Conservation (phyloP, 805 yeast genomes). For the Candida insectalens region DNA sequence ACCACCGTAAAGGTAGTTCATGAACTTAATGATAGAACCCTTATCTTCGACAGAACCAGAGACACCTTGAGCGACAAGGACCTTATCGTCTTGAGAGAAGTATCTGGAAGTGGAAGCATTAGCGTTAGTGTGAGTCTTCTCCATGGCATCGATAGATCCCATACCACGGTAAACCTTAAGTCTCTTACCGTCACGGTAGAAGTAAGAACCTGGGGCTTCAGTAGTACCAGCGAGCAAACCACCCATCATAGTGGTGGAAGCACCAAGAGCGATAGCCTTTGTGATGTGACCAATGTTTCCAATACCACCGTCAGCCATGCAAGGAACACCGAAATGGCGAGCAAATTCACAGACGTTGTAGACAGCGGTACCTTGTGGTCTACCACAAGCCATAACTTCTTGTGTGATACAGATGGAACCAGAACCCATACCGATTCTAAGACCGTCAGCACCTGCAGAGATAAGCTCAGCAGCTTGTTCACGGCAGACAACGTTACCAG, state of each 20-base stretch:
- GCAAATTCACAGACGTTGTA: slow-evolving; percentile 91
- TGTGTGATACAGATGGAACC: slow-evolving; percentile 99
- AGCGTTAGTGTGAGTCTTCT: slow-evolving; percentile 75
- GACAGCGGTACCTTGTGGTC: slow-evolving; percentile 99
- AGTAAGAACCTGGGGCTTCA: slow-evolving; percentile 97
- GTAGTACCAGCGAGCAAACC: slow-evolving; percentile 97
- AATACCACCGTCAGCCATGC: slow-evolving; percentile 99
- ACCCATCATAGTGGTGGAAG: slow-evolving; percentile 98
- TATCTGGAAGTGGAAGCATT: slow-evolving; percentile 98
- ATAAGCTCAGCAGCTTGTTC: slow-evolving; percentile 97
- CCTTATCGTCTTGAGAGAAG: slow-evolving; percentile 92
- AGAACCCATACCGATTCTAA: slow-evolving; percentile 99
- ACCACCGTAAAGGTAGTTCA: slow-evolving; percentile 92
- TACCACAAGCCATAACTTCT: slow-evolving; percentile 99
- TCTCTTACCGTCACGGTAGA: slow-evolving; percentile 96
- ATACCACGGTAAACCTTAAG: slow-evolving; percentile 97
- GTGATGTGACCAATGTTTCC: slow-evolving; percentile 97
- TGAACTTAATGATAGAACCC: slow-evolving; percentile 87
- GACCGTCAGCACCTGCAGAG: slow-evolving; percentile 94
- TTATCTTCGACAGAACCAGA: slow-evolving; percentile 94
- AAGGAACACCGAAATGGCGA: slow-evolving; percentile 92
- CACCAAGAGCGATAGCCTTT: slow-evolving; percentile 94
- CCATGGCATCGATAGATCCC: slow-evolving; percentile 99
- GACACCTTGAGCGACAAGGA: slow-evolving; percentile 98
- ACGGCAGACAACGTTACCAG: slow-evolving; percentile 97